Conservation (phyloP, 2,329 filamentous ascomycete species). For the Ilyonectria mors-panacis region DNA sequence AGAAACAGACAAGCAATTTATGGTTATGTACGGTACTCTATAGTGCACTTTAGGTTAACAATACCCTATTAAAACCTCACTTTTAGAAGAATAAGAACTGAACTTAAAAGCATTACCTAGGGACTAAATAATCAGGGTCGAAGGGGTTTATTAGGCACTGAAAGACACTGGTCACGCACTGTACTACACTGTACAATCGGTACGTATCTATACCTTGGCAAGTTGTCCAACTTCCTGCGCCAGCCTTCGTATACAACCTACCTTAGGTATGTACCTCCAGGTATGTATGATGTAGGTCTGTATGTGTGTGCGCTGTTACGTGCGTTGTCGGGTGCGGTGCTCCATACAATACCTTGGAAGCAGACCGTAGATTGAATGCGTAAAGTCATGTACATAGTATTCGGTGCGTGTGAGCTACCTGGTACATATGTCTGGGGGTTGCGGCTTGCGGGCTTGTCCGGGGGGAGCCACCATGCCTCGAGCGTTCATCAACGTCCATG, state of each 20-base stretch:
- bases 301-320: slow-evolving; percentile 20
- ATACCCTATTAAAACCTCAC: too few species aligned
- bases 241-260: neutral
- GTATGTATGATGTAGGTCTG: neutral
- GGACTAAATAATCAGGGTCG: too few species aligned
- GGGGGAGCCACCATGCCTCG: slow-evolving; percentile 35
- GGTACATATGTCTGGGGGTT: slow-evolving; percentile 17
- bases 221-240: too few species aligned
- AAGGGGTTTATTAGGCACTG: too few species aligned
- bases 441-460: slow-evolving; percentile 21
- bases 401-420: slow-evolving; percentile 8
- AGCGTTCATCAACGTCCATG: slow-evolving; percentile 45
- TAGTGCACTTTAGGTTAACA: too few species aligned
- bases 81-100: too few species aligned
- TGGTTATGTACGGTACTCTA: too few species aligned
- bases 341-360: slow-evolving; percentile 15
- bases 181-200: neutral
- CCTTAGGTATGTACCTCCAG: neutral
- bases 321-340: slow-evolving; percentile 16
- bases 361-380: slow-evolving; percentile 9
- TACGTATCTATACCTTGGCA: neutral
- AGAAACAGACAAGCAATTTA: too few species aligned
- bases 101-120: too few species aligned
- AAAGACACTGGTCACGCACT: neutral
- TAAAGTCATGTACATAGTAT: slow-evolving; percentile 14